A percentile compares a stretch with the other conserved stretches of the same genome.
Conservation (phyloP, 805 yeast species). For the Saccharomyces cerevisiae region DNA sequence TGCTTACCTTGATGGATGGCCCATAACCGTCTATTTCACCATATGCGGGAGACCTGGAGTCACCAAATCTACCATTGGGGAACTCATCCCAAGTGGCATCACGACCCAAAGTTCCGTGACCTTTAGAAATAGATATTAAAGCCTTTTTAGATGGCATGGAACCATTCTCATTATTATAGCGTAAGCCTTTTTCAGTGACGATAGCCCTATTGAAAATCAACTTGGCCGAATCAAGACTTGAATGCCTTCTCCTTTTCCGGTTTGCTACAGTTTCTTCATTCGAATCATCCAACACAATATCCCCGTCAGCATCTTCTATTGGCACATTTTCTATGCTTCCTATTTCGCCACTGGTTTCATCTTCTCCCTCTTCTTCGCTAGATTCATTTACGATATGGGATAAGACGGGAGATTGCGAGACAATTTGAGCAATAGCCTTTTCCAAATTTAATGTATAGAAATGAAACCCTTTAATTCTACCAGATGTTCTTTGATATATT, state of each 20-base stretch:
- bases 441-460: constrained; percentile 90
- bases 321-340: constrained; percentile 10
- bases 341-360: constrained; percentile 4
- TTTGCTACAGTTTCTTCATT: constrained; percentile 6
- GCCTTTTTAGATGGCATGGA: constrained; percentile 41
- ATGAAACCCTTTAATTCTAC: constrained; percentile 73
- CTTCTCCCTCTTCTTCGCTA: constrained; percentile 21
- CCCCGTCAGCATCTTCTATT: constrained; percentile 27
- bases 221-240: constrained; percentile 22
- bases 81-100: constrained; percentile 97
- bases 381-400: constrained; percentile 39
- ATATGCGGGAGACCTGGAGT: constrained; percentile 90
- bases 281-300: constrained; percentile 26
- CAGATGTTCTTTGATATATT: constrained; percentile 45
- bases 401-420: constrained; percentile 52
- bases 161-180: constrained; percentile 14
- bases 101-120: constrained; percentile 75
- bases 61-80: constrained; percentile 93
- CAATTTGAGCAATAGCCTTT: constrained; percentile 80
- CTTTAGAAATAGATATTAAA: constrained; percentile 70
- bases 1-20: constrained; percentile 72
- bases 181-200: constrained; percentile 24
- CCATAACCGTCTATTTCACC: constrained; percentile 99
- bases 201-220: constrained; percentile 36
- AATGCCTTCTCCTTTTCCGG: constrained; percentile 27